These are phyloP conservation scores for Asterophora parasitica DNA, from an alignment of 768 basidiomycete species.

Conservation along the genomic window DNA sequence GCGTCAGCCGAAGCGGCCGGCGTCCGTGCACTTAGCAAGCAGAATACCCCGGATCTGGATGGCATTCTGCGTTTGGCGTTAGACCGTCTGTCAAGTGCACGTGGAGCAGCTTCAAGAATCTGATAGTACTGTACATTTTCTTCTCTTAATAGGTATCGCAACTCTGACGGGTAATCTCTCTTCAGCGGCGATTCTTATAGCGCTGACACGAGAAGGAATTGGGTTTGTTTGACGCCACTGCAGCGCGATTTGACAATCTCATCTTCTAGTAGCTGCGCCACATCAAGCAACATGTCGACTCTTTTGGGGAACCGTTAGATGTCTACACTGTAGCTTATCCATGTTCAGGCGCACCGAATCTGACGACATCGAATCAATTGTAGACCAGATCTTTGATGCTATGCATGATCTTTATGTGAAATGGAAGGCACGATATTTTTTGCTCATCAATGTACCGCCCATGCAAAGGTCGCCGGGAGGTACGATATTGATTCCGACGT, in stretches of 20 bases:
- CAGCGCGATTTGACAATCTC: neutral
- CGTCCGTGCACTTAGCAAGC: too few relatives aligned
- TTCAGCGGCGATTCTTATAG: conserved; percentile 12
- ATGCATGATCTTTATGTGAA: conserved; percentile 13
- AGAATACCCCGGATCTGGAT: too few relatives aligned
- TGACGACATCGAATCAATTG: conserved; percentile 7
- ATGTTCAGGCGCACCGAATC: conserved; percentile 2
- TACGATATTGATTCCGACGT: neutral
- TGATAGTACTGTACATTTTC: too few relatives aligned
- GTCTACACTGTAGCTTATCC: too few relatives aligned
- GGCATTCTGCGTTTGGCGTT: too few relatives aligned
- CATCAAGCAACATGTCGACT: neutral
- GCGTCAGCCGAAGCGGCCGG: too few relatives aligned
- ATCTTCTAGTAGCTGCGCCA: neutral
- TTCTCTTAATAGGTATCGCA: too few relatives aligned
- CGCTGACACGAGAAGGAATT: conserved; percentile 1
- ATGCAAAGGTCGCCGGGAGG: conserved; percentile 3
- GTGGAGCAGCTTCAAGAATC: too few relatives aligned
- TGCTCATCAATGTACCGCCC: conserved; percentile 11
- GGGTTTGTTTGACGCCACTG: neutral
- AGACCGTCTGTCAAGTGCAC: too few relatives aligned
- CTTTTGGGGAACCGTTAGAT: neutral
- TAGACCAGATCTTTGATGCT: conserved; percentile 8
- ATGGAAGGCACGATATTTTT: conserved; percentile 8
- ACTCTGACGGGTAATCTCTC: too few relatives aligned